phyloP scores from a whole-genome alignment of 257 asterid genomes.

The Handroanthus guayacan region DNA sequence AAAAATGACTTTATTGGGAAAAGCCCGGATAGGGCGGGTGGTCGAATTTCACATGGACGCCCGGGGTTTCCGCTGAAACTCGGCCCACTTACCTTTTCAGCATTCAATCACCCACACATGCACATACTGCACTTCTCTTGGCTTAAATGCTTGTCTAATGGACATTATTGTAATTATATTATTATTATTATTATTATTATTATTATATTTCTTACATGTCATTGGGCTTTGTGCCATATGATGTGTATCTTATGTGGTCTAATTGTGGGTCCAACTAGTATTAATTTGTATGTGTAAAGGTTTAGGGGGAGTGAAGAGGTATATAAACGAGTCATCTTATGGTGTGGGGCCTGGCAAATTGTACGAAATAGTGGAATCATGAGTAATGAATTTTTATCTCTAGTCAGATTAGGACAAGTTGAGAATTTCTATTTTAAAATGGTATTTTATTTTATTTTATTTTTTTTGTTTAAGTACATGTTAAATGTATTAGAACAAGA shows the following conservation, averaged over 20 bases:
- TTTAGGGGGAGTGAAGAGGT: too few relatives aligned
- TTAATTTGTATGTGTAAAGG: neutral
- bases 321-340: too few relatives aligned
- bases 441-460: too few relatives aligned
- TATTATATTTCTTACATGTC: neutral
- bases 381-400: too few relatives aligned
- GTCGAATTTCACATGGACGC: conserved; percentile 90
- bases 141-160: conserved; percentile 19
- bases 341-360: too few relatives aligned
- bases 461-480: too few relatives aligned
- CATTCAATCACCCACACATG: conserved; percentile 48
- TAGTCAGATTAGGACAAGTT: too few relatives aligned
- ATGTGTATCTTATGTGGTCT: neutral
- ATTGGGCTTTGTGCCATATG: conserved; percentile 46
- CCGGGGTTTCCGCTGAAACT: conserved; percentile 90
- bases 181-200: too few relatives aligned
- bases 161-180: neutral
- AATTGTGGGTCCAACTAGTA: conserved; percentile 35
- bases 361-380: too few relatives aligned
- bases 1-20: conserved; percentile 43
- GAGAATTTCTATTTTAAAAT: too few relatives aligned
- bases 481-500: too few relatives aligned
- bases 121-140: conserved; percentile 20
- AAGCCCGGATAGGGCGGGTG: conserved; percentile 89
- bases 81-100: conserved; percentile 52